phyloP scores from a whole-genome alignment of 805 yeast genomes.

The Blastobotrys robertii region DNA sequence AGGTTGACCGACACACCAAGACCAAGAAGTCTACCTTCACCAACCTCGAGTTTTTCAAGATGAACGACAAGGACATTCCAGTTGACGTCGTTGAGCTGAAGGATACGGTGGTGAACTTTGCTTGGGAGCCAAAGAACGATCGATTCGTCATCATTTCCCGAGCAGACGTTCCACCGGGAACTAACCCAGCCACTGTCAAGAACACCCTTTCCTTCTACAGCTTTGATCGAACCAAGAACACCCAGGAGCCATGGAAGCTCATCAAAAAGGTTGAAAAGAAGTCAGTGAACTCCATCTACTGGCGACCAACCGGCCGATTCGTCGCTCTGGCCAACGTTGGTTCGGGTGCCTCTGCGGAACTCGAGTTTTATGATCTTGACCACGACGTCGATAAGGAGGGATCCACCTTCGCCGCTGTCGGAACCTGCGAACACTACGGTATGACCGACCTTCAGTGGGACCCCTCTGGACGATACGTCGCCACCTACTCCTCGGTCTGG shows the following conservation, averaged over 20 bases:
- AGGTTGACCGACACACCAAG: slow-evolving; percentile 95
- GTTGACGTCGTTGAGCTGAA: slow-evolving; percentile 90
- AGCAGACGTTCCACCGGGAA: slow-evolving; percentile 28
- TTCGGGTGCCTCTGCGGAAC: slow-evolving; percentile 41
- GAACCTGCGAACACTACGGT: slow-evolving; percentile 58
- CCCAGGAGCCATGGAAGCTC: slow-evolving; percentile 47
- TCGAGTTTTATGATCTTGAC: slow-evolving; percentile 81
- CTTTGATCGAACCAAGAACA: slow-evolving; percentile 51
- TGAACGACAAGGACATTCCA: slow-evolving; percentile 83
- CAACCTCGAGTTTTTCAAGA: slow-evolving; percentile 82
- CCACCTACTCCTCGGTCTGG: slow-evolving; percentile 83
- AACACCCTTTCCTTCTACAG: slow-evolving; percentile 74
- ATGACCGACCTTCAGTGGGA: slow-evolving; percentile 88
- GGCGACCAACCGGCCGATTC: slow-evolving; percentile 93
- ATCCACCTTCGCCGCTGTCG: slow-evolving; percentile 53
- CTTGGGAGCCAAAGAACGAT: slow-evolving; percentile 93
- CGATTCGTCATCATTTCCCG: slow-evolving; percentile 69
- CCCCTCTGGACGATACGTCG: slow-evolving; percentile 85
- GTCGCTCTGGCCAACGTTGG: slow-evolving; percentile 43
- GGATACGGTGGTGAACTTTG: slow-evolving; percentile 78
- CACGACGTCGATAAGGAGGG: slow-evolving; percentile 42
- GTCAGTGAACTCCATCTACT: slow-evolving; percentile 60
- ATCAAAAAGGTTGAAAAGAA: slow-evolving; percentile 51
- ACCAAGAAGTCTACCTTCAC: slow-evolving; percentile 87
- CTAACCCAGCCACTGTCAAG: slow-evolving; percentile 22